Base-by-base conservation (phyloP, 352 stramenopile genomes). In the Pythium scleroteichum region DNA sequence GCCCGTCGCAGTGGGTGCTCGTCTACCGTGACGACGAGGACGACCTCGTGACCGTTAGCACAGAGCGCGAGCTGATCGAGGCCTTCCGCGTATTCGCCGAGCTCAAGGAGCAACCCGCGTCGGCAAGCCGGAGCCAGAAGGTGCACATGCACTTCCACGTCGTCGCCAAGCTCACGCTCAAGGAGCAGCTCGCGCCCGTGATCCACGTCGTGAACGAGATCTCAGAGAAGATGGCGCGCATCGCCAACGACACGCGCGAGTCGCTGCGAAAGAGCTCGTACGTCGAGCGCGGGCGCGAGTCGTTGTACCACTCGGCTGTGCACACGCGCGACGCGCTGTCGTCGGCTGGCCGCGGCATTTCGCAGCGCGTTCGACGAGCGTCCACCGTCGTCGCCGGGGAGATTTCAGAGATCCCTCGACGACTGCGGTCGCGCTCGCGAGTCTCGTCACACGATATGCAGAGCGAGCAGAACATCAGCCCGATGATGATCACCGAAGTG, bases 11-110 rank as follows among this genome's bases (percentile, higher is more conserved):
- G 35, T 90, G 72, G 70, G 70, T 71, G 51, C 64, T 92, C 22
- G 61, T 89, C 48, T 92, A 90, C 72, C 75, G 72, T 39, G 82
- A 92, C 59, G 72, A 90, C 17, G 82, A 92, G 45, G 72, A 78
- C 35, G 82, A 92, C 50, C 62, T 85, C 29, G 69, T 92, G 29
- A 90, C 80, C 12, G 62, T 90, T 6, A 70, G 66, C 42, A 84
- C 70, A 52, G 50, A 70, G 13, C 59, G 69, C 8, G 83, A 92
- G 62, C 71, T 90, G 33, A 45, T 57, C 17, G 83, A 92, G 38
- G 83, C 83, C 12, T 73, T 72, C 19, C 75, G 71, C 44, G 77
- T 90, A 39, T 71, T 84, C 44, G 45, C 77, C 9, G 57, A 64
- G 8, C 68, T 80, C 35, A 68, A 78, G 27, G 59, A 58, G 19